phyloP scores from a whole-genome alignment of 1,139 yeast species.

The Yamadazyma triangularis region DNA sequence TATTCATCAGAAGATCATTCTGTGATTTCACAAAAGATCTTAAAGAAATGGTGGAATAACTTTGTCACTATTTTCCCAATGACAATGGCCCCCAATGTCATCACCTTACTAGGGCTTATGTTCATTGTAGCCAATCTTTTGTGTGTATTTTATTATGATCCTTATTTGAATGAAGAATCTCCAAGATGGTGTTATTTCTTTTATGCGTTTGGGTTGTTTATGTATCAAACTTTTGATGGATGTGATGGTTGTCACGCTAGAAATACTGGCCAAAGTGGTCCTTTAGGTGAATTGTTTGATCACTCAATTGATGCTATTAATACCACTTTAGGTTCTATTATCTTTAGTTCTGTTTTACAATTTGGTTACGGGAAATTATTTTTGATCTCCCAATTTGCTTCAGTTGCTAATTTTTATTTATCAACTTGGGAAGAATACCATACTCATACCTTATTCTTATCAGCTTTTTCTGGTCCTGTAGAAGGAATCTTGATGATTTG shows the following conservation, averaged over 20 bases:
- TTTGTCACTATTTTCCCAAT: constrained; percentile 74
- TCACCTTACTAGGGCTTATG: constrained; percentile 72
- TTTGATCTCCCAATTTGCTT: constrained; percentile 66
- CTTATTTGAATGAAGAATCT: constrained; percentile 50
- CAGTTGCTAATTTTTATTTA: constrained; percentile 76
- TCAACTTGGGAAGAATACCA: constrained; percentile 97
- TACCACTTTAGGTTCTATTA: constrained; percentile 72
- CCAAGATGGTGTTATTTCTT: constrained; percentile 84
- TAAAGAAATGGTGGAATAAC: constrained; percentile 75
- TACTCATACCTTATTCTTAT: constrained; percentile 76
- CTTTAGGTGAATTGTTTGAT: constrained; percentile 90
- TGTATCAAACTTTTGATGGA: constrained; percentile 95
- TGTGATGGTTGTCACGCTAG: constrained; percentile 95
- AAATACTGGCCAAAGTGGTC: constrained; percentile 91
- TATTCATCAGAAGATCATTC: constrained; percentile 80
- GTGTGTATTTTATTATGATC: constrained; percentile 71
- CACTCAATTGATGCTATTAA: constrained; percentile 91
- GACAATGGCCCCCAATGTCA: constrained; percentile 86
- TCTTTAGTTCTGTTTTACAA: constrained; percentile 69
- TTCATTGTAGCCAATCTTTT: constrained; percentile 64
- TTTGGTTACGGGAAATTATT: constrained; percentile 67
- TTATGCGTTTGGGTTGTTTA: constrained; percentile 78
- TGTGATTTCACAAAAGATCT: constrained; percentile 62
- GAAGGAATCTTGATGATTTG: constrained; percentile 80
- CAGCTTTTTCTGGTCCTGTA: constrained; percentile 88